Percentiles rank a stretch among this genome's conserved stretches.
Evolutionary conservation across 208 protist species (phyloP).

Genomic region (Leishmania gerbilli): DNA sequence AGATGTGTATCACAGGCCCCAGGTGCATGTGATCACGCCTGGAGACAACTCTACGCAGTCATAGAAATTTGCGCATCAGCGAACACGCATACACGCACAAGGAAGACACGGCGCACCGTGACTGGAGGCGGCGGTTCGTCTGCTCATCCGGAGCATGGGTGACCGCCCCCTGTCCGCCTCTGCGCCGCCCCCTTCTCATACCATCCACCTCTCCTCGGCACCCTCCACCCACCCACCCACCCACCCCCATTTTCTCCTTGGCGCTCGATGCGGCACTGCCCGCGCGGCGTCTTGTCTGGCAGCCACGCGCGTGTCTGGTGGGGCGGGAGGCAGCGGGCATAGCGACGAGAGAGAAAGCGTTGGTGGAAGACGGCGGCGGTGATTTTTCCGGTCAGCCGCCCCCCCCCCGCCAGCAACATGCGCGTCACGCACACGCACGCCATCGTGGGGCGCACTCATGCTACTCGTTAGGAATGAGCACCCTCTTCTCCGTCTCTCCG

Average conservation of each 20-base stretch:
- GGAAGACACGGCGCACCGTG: background rate
- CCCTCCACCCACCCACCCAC: too few species aligned
- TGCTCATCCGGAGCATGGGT: background rate
- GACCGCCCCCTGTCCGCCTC: too few species aligned
- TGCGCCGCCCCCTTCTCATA: background rate
- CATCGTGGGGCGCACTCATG: background rate
- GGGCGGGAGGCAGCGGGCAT: background rate
- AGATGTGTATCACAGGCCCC: background rate
- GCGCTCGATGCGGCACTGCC: too few species aligned
- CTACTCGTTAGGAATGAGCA: background rate
- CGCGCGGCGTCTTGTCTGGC: background rate
- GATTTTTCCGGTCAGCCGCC: too few species aligned
- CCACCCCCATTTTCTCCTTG: background rate
- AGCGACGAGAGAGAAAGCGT: background rate
- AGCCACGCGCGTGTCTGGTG: background rate
- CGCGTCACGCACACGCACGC: background rate
- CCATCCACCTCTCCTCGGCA: background rate
- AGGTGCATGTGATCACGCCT: background rate
- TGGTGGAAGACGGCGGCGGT: too few species aligned
- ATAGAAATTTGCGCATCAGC: background rate
- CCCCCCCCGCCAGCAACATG: background rate
- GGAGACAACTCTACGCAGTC: background rate
- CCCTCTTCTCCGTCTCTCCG: background rate
- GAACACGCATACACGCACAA: background rate
- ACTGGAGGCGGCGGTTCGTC: background rate